phyloP scores from a whole-genome alignment of 306 rosid species.

The Potentilla sterilis region DNA sequence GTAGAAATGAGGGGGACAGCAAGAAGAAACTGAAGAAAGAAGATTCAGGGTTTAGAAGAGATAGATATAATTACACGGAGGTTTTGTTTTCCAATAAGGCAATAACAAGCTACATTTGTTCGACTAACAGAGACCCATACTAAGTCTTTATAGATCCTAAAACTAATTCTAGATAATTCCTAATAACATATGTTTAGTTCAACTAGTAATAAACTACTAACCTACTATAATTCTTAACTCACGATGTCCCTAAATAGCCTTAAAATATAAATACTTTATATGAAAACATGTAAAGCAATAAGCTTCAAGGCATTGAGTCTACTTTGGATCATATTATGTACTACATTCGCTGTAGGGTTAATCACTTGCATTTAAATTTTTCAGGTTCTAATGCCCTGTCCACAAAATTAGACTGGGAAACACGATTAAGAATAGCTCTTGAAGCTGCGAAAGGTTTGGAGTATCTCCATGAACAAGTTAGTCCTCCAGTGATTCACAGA shows the following conservation, averaged over 20 bases:
- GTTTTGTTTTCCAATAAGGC: background rate
- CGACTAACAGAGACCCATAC: background rate
- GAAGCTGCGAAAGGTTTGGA: constrained; percentile 97
- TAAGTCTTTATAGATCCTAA: background rate
- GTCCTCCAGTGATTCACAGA: constrained; percentile 91
- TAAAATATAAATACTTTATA: background rate
- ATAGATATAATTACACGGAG: background rate
- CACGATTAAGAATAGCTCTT: constrained; percentile 80
- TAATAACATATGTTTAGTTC: background rate
- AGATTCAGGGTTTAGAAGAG: background rate
- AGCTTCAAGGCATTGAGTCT: background rate
- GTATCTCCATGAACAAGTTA: constrained; percentile 89
- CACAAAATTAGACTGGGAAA: constrained; percentile 77
- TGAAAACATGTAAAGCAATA: background rate
- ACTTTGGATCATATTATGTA: background rate
- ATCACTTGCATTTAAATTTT: constrained; percentile 4
- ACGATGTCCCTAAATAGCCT: background rate
- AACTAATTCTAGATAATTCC: background rate
- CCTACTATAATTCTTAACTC: background rate
- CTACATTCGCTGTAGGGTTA: constrained; percentile 10
- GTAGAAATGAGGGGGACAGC: background rate
- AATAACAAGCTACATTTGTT: background rate
- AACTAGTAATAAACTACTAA: background rate
- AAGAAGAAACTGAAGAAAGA: background rate
- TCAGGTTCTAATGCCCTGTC: constrained; percentile 52